phyloP scores from a whole-genome alignment of 208 protist genomes.

The Trichomonas gallinae region DNA sequence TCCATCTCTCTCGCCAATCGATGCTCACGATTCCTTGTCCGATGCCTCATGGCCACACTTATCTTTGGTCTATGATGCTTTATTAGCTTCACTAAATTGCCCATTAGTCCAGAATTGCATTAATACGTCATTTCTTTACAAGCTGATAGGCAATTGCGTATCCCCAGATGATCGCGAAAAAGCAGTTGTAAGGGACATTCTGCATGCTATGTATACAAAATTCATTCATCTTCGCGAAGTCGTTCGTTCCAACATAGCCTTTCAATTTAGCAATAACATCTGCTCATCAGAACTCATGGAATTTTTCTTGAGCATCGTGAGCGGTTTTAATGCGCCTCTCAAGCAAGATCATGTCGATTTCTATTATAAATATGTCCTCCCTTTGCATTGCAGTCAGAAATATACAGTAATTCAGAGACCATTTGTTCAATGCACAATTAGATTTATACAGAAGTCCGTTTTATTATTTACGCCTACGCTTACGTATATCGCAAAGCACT shows the following conservation, averaged over 20 bases:
- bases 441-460: not conserved
- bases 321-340: not conserved
- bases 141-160: not conserved
- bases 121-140: not conserved
- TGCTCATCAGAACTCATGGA: not conserved
- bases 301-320: not conserved
- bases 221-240: not conserved
- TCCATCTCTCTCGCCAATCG: not conserved
- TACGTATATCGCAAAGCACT: not conserved
- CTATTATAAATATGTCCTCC: not conserved
- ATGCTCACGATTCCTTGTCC: not conserved
- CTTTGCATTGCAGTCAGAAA: not conserved
- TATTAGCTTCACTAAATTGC: not conserved
- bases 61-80: not conserved
- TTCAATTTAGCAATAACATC: not conserved
- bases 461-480: not conserved
- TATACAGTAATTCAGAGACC: not conserved
- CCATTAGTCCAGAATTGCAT: not conserved
- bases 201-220: constrained; percentile 7
- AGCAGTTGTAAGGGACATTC: not conserved
- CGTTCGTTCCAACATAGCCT: not conserved
- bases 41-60: not conserved
- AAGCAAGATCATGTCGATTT: not conserved
- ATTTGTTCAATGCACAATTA: not conserved
- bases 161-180: constrained; percentile 7